Evolutionary conservation across 148 eudicot genomes (phyloP).

Genomic region (Heliamphora exappendiculata): DNA sequence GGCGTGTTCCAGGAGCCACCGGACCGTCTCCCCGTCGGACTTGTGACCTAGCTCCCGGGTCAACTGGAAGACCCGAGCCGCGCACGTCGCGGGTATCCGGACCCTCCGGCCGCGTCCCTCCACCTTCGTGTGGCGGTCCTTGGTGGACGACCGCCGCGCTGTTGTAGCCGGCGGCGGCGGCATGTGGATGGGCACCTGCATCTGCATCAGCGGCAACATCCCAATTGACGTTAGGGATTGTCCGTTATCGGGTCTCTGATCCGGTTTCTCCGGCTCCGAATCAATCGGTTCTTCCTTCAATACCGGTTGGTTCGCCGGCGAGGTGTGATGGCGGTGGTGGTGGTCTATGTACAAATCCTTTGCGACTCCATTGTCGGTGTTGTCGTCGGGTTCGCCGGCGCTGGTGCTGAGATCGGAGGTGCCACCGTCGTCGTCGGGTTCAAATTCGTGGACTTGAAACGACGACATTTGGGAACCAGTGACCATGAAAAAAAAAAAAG

Average conservation of each 20-base stretch:
- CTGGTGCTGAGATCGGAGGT: slow-evolving; percentile 24
- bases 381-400: slow-evolving; percentile 13
- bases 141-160: slow-evolving; percentile 29
- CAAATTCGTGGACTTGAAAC: slow-evolving; percentile 6
- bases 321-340: too few species aligned
- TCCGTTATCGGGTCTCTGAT: background rate
- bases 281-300: slow-evolving; percentile 15
- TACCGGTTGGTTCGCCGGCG: background rate
- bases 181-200: slow-evolving; percentile 6
- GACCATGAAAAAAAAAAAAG: too few species aligned
- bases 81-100: slow-evolving; percentile 87
- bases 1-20: slow-evolving; percentile 77
- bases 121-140: slow-evolving; percentile 90
- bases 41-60: slow-evolving; percentile 78
- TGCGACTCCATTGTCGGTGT: background rate
- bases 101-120: slow-evolving; percentile 84
- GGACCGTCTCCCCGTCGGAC: slow-evolving; percentile 76
- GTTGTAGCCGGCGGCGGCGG: slow-evolving; percentile 3
- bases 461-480: background rate
- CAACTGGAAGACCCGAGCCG: slow-evolving; percentile 80
- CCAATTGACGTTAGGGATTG: slow-evolving; percentile 3
- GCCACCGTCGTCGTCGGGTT: slow-evolving; percentile 15
- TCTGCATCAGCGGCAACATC: slow-evolving; percentile 11
- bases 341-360: background rate
- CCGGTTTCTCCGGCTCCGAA: slow-evolving; percentile 8